phyloP scores from a whole-genome alignment of 306 rosid species.

The Aeschynomene evenia region DNA sequence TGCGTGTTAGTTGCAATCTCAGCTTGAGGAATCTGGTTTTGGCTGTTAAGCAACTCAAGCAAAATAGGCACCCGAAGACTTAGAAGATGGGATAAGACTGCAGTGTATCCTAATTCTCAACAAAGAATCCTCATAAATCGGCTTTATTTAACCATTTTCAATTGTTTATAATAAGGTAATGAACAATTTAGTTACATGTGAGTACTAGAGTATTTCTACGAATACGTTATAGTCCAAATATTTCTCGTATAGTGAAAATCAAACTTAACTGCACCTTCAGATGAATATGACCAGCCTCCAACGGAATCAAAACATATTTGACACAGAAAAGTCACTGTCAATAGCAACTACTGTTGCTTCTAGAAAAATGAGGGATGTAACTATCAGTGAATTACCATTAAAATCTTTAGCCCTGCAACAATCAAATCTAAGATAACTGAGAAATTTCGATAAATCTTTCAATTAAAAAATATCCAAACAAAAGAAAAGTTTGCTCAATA shows the following conservation, averaged over 20 bases:
- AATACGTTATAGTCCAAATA: no score
- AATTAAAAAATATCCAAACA: not conserved
- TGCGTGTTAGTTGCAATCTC: not conserved
- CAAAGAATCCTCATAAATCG: not conserved
- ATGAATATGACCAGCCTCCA: not conserved
- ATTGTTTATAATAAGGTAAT: no score
- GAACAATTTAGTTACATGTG: no score
- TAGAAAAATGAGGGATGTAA: not conserved
- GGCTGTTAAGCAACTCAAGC: conserved; percentile 2
- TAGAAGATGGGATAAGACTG: not conserved
- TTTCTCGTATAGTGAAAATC: no score
- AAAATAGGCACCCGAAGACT: not conserved
- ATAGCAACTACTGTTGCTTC: not conserved
- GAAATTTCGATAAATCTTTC: not conserved
- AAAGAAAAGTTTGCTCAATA: not conserved
- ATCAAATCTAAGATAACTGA: not conserved
- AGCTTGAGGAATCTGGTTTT: not conserved
- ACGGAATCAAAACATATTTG: not conserved
- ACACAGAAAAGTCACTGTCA: not conserved
- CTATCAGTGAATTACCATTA: not conserved
- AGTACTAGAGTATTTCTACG: no score
- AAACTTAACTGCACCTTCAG: not conserved
- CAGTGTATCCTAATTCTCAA: no score
- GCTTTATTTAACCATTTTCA: not conserved
- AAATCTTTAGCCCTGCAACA: no score